Base-by-base conservation (phyloP, 2,329 filamentous ascomycete genomes). In the Albophoma yamanashiensis region DNA sequence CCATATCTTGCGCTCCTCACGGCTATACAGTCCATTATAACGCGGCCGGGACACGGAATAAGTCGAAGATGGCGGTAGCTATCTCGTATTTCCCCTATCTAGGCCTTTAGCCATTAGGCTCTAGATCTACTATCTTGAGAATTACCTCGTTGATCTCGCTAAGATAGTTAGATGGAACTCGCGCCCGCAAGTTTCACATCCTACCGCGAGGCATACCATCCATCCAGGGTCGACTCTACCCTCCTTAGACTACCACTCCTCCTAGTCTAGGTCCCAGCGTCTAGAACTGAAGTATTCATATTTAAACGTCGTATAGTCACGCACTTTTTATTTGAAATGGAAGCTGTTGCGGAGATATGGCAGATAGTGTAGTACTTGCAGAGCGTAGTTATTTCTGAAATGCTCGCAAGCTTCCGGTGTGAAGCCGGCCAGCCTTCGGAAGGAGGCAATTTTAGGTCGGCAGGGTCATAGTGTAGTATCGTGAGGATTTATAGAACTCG, bases 371-470 rank as follows among this genome's bases (percentile, higher is more conserved):
- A 71, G 61, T 17, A 72, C 64, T 38, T 66, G 56, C 17, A 69
- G 56, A 15, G 67, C 64, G 59, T 66, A 62, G 55, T 68, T 65
- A 11, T 67, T 62, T 62, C 68, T 70, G 53, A 65, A 71, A 58
- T 60, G 25, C 36, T 12, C 55, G 12, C 40, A 68, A 27, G 47
- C 55, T 12, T 67, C 64, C 22, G 61, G 53, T 12, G 65, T 69
- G 15, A 70, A 64, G 17, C 59, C 59, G 70, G 69, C 72, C 71
- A 75, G 55, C 73, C 73, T 31, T 61, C 65, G 25, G 63, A 60
- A 1, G 71, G 71, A 12, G 71, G 69, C 40, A 68, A 53, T 20
- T 67, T 64, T 50, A 73, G 61, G 38, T 64, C 59, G 0, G 62
- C 63, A n/a, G 61, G 59, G 9, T 64, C 57, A 15, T 70, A 67